Evolutionary conservation across 768 basidiomycete species (phyloP), one percentile per base, ranked within the genome.

Genomic region (Ramaria rubella): DNA sequence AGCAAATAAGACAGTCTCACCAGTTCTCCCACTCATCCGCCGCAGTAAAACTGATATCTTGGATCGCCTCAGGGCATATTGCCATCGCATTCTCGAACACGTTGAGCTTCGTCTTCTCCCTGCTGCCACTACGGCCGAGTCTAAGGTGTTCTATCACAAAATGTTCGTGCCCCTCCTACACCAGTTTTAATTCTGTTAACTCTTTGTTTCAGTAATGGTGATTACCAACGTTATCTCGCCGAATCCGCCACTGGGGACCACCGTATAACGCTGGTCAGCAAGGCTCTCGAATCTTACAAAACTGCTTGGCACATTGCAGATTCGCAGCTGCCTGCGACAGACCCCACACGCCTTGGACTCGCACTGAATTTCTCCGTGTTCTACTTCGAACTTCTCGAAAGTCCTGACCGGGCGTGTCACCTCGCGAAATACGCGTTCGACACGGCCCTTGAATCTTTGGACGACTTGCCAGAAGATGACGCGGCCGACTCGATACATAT

Each of bases 281-380:
- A 82, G 57, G 90, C 91, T 19, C 80, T 93, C 58, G 86, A 86
- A 62, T 85, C 88, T 2, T 90, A 94, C 79, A 90, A 88, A 75
- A 73, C 78, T 58, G 90, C 92, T 48, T 92, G 91, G 68, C 82
- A 88, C 70, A 88, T 92, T 62, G 90, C 91, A 34, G 67, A 80
- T 54, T 77, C 79, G 57, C 84, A 86, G 64, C 80, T 94, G 52
- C 83, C 82, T 24, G 77, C 85, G 5, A 82, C 86, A 48, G 88
- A 94, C 72, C 90, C 92, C 55, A 94, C 92, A 59, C 81, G 90
- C 63, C 75, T 94, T 57, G 92, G 91, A 33, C 75, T 94, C 50
- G 90, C 91, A 31, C 77, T 94, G 65, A 94, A 94, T 74, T 93
- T 94, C 73, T 86, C 90, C n/a, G 92, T 94, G 50, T 94, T 89